Base-by-base conservation (phyloP, 768 basidiomycete genomes). In the Scleroderma citrinum region DNA sequence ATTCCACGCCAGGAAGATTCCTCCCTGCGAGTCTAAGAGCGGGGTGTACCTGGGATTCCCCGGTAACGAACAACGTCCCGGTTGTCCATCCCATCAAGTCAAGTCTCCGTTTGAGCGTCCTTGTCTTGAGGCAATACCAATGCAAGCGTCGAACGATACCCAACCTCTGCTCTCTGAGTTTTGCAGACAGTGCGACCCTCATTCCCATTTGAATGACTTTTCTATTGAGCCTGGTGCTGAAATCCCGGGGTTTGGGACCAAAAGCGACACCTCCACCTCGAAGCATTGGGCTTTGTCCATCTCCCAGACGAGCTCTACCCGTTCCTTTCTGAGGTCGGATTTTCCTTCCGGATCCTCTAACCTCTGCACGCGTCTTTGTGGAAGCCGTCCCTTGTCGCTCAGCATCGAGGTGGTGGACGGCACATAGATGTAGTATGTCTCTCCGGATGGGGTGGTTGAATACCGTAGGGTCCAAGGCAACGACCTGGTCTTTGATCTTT, bases 151-250 rank as follows among this genome's bases (percentile, higher is more conserved):
- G 75, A 59, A 95, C 85, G 46, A 97, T 76, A 42, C 87, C 83
- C 13, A 99, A 71, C 37, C 77, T 69, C 36, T 79, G 77, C 53
- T 91, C 85, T 58, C 78, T 77, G 61, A 95, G 72, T 66, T 92
- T 92, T 37, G 81, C 76, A 56, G 90, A 92, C 39, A 98, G 68
- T 2, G 91, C 93, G 44, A 93, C 85, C 19, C 89, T 80, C 81
- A 97, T 84, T 10, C 94, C 95, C 82, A 97, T 87, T 58, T 89
- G 75, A 36, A 92, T 77, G 56, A 96, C 87, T 69, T 97, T 97
- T 54, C 90, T 79, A n/a, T 90, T 88, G 32, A 99, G 77, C 55
- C 89, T 86, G 17, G 92, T 92, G 58, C 87, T 82, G 67, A 94
- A 97, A 64, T 96, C 89, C 43, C 92, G 80, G 3, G 92, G 90